A percentile compares a stretch with the other conserved stretches of the same genome.
Evolutionary conservation across 2,329 filamentous ascomycete species (phyloP).

Genomic region (Cercospora zeina): DNA sequence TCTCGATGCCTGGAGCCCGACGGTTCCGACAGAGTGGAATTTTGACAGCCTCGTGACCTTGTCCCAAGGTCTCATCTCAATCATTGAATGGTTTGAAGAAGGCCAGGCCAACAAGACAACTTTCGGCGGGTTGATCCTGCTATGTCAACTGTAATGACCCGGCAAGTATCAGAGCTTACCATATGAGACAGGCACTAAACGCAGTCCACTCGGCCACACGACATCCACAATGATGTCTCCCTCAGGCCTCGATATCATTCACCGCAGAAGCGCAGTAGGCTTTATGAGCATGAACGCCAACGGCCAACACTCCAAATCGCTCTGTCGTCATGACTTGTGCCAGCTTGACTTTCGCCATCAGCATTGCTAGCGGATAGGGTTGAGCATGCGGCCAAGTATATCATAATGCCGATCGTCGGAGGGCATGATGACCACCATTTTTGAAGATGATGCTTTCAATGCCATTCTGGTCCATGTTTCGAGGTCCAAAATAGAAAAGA

Average conservation of each 20-base stretch:
- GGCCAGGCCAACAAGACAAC: not conserved
- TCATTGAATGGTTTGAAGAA: not conserved
- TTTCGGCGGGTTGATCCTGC: not conserved
- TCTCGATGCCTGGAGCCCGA: too few species aligned
- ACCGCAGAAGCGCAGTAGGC: not conserved
- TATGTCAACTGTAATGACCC: not conserved
- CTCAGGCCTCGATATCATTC: not conserved
- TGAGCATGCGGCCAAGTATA: not conserved
- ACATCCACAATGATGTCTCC: not conserved
- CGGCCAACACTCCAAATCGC: not conserved
- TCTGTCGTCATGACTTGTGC: not conserved
- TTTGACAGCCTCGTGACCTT: too few species aligned
- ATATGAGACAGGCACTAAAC: constrained; percentile 3
- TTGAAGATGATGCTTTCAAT: too few species aligned
- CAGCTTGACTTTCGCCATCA: not conserved
- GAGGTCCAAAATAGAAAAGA: too few species aligned
- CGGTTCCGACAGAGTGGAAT: too few species aligned
- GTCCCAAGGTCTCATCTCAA: not conserved
- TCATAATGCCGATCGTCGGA: not conserved
- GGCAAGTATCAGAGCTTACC: not conserved
- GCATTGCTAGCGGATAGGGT: not conserved
- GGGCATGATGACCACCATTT: too few species aligned
- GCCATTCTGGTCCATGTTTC: too few species aligned
- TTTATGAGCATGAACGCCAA: not conserved
- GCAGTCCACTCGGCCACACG: not conserved